These are phyloP conservation scores for Phytophthora multivora DNA, from an alignment of 352 stramenopile species.

Conservation along the genomic window DNA sequence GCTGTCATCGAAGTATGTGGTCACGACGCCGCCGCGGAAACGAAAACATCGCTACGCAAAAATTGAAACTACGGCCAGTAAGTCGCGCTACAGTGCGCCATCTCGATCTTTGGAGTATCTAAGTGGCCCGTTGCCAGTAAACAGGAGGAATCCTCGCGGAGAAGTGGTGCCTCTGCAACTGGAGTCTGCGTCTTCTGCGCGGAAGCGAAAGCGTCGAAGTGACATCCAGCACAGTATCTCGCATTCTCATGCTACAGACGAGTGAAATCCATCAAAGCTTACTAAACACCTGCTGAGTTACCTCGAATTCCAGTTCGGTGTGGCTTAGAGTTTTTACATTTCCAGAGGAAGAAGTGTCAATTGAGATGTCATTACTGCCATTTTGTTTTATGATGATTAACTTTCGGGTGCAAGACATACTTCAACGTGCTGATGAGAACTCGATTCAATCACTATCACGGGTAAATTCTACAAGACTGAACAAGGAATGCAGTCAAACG, in stretches of 20 bases:
- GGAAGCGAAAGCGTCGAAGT: conserved; percentile 19
- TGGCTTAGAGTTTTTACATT: background rate
- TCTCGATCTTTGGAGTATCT: conserved; percentile 24
- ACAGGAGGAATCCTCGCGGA: background rate
- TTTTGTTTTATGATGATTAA: too few relatives aligned
- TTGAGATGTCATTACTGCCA: too few relatives aligned
- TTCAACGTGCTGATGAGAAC: too few relatives aligned
- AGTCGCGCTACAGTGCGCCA: conserved; percentile 11
- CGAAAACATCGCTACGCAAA: conserved; percentile 17
- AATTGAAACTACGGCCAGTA: background rate
- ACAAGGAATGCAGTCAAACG: too few relatives aligned
- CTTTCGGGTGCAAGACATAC: too few relatives aligned
- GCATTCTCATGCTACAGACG: background rate
- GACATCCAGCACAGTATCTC: background rate
- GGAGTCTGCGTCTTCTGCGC: conserved; percentile 14
- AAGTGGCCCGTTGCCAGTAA: conserved; percentile 3
- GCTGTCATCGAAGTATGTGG: conserved; percentile 7
- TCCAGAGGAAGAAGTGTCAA: conserved; percentile 2
- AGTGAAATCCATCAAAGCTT: conserved; percentile 3
- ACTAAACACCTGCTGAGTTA: background rate
- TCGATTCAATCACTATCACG: too few relatives aligned
- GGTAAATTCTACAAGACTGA: too few relatives aligned
- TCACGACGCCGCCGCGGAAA: conserved; percentile 7
- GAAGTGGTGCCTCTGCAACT: conserved; percentile 21
- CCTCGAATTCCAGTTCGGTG: background rate